These are phyloP conservation scores for Arthroderma sp. DNA, from an alignment of 2,329 filamentous ascomycete species.

Conservation along the genomic window DNA sequence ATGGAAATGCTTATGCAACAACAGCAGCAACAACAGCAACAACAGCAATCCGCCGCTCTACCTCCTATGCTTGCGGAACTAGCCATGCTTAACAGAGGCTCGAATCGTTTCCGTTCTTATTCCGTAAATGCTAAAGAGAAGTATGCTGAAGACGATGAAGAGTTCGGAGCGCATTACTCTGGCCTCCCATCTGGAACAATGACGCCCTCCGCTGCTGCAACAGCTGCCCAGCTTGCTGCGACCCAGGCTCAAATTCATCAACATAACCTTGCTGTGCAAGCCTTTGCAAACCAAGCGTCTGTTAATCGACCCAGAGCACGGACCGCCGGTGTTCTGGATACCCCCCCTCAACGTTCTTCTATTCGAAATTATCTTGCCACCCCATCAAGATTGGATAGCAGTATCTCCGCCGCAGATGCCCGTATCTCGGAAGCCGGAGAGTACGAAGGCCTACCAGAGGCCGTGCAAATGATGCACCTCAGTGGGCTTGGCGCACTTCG, in stretches of 20 bases:
- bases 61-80: slow-evolving; percentile 61
- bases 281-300: slow-evolving; percentile 73
- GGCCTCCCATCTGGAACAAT: slow-evolving; percentile 45
- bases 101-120: slow-evolving; percentile 87
- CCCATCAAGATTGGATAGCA: slow-evolving; percentile 61
- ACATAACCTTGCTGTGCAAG: slow-evolving; percentile 87
- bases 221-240: slow-evolving; percentile 45
- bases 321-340: slow-evolving; percentile 83
- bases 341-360: slow-evolving; percentile 50
- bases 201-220: slow-evolving; percentile 44
- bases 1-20: slow-evolving; percentile 39
- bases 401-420: slow-evolving; percentile 62
- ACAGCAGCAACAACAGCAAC: slow-evolving; percentile 38
- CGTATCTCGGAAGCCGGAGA: slow-evolving; percentile 61
- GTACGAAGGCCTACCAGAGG: slow-evolving; percentile 66
- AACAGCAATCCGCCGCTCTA: slow-evolving; percentile 31
- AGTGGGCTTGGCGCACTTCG: slow-evolving; percentile 48
- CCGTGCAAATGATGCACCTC: slow-evolving; percentile 69
- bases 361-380: slow-evolving; percentile 64
- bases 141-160: slow-evolving; percentile 79
- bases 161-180: slow-evolving; percentile 50
- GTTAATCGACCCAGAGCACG: slow-evolving; percentile 73
- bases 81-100: slow-evolving; percentile 60
- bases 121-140: slow-evolving; percentile 98
- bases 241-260: slow-evolving; percentile 63